These are phyloP conservation scores for Cryptomeria japonica DNA, from an alignment of 75 land plant species.

Conservation along the genomic window DNA sequence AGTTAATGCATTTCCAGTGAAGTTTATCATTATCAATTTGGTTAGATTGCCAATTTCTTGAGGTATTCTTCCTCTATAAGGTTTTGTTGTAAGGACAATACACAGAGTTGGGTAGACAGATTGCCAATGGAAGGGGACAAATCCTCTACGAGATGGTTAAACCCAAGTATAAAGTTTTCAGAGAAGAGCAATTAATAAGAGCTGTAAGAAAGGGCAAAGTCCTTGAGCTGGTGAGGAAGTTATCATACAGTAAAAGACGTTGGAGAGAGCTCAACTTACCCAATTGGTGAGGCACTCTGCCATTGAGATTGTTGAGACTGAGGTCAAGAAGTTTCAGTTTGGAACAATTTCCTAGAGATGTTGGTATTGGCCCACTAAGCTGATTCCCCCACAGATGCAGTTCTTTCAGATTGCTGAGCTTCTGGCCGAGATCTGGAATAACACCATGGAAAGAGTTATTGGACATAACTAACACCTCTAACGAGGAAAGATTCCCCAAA, in stretches of 20 bases:
- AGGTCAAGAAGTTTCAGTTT: background rate
- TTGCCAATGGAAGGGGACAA: background rate
- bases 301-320: background rate
- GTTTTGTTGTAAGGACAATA: background rate
- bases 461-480: constrained; percentile 25
- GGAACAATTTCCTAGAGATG: background rate
- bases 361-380: background rate
- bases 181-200: background rate
- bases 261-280: background rate
- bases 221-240: background rate
- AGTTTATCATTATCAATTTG: background rate
- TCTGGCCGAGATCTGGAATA: constrained; percentile 34
- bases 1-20: background rate
- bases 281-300: background rate
- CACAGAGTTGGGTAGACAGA: background rate
- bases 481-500: constrained; percentile 36
- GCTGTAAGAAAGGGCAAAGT: background rate
- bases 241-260: background rate
- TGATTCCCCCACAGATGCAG: constrained; percentile 6
- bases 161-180: background rate
- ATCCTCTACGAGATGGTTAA: background rate
- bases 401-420: constrained; percentile 17
- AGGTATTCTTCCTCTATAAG: background rate
- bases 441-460: constrained; percentile 46
- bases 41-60: background rate